Evolutionary conservation across 371 early-diverging fungal genomes (phyloP), one percentile per base, ranked within the genome.

Genomic region (Rhizopus microsporus): DNA sequence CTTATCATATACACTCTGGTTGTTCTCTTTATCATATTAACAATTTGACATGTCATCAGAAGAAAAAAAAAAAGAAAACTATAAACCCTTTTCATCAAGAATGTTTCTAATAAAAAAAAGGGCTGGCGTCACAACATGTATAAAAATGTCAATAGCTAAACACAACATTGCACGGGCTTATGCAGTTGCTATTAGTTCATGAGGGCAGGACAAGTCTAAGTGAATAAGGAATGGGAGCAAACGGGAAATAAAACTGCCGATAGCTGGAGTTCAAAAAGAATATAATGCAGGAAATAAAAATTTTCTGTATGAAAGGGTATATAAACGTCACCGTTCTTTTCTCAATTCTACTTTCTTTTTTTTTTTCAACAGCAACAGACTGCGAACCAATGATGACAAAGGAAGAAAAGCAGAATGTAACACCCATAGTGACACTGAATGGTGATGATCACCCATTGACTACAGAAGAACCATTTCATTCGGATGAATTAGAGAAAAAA

Each of bases 401-500:
- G 46, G 46, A 34, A 52, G 40, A 42, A 40, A 51, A 43, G 50
- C 31, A 31, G 12, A 5, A 32, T 30, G 10, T 37, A 35, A 57
- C 39, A 48, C 52, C 56, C 35, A 10, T 17, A 29, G 35, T 60
- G 32, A 15, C 49, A 9, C 29, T 54, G 7, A 49, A 60, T 7
- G 57, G 47, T 34, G 9, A 39, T 40, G 34, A 60, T 7, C 57
- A 57, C 15, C 69, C 69, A 5, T 48, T 68, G 7, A 68, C 69
- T 4, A 68, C 69, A 12, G 69, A 68, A 35, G 69, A 68, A 4
- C 65, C 69, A 15, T 40, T 58, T 37, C 34, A 47, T 23, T 47
- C 42, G n/a, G 50, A 55, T 7, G 65, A 65, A 33, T 45, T 65
- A 1, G 39, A 55, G 32, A 29, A 51, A 13, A 65, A 59, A 23